phyloP scores from a whole-genome alignment of 305 asterid genomes.

The Fraxinus paxiana region DNA sequence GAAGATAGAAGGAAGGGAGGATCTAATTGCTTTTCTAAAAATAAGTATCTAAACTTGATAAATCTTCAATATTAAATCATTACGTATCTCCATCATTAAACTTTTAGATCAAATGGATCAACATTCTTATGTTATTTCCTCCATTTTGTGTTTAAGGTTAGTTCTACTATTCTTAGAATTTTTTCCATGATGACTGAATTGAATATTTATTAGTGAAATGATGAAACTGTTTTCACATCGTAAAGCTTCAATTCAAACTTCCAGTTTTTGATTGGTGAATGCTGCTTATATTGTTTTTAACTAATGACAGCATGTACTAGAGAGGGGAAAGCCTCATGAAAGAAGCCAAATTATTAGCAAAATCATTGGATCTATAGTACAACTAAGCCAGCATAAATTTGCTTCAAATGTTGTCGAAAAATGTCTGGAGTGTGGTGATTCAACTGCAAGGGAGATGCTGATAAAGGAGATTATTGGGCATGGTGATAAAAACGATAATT shows the following conservation, averaged over 20 bases:
- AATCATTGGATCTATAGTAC: slow-evolving; percentile 38
- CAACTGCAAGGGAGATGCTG: slow-evolving; percentile 36
- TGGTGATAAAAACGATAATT: slow-evolving; percentile 42
- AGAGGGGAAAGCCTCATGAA: slow-evolving; percentile 47
- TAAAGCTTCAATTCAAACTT: neutral
- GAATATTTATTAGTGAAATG: neutral
- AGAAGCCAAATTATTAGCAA: slow-evolving; percentile 45
- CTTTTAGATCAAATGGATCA: neutral
- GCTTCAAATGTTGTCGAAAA: slow-evolving; percentile 54
- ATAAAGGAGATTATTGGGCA: slow-evolving; percentile 41
- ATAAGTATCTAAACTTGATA: neutral
- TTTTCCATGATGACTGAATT: neutral
- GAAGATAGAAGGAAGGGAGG: neutral
- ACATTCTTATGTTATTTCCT: neutral
- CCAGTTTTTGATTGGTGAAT: neutral
- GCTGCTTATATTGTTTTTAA: slow-evolving; percentile 17
- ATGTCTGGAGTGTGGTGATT: slow-evolving; percentile 47
- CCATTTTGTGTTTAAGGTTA: neutral
- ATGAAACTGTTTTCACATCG: neutral
- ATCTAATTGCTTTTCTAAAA: neutral
- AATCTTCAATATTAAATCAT: neutral
- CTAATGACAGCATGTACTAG: slow-evolving; percentile 44
- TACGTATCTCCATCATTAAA: neutral
- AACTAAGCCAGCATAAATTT: slow-evolving; percentile 54
- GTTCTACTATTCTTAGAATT: neutral